Evolutionary conservation across 768 basidiomycete species (phyloP).

Genomic region (Mycena crocata): DNA sequence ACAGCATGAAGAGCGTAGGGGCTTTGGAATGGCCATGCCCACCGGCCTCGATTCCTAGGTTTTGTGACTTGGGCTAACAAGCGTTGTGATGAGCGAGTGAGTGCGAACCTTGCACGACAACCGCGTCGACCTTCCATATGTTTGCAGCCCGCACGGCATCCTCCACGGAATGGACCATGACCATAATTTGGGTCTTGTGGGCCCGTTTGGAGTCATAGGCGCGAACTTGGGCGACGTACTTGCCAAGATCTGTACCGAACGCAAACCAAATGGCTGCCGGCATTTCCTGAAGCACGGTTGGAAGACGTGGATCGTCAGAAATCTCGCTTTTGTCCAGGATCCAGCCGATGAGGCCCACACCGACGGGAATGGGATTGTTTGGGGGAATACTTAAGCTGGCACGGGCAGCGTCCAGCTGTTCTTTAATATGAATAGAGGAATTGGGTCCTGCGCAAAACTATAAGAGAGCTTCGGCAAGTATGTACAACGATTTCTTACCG

Average conservation of each 20-base stretch:
- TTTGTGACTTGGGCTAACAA: too few relatives aligned
- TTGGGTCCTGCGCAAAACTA: constrained; percentile 49
- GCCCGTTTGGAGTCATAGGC: constrained; percentile 48
- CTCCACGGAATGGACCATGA: constrained; percentile 56
- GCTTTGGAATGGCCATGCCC: constrained; percentile 50
- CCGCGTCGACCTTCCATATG: constrained; percentile 50
- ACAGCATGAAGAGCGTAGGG: not conserved
- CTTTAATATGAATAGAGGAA: constrained; percentile 46
- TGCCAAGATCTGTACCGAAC: constrained; percentile 55
- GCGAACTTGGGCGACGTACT: constrained; percentile 59
- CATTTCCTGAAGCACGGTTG: constrained; percentile 56
- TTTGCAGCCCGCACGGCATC: constrained; percentile 56
- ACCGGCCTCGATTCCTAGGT: constrained; percentile 60
- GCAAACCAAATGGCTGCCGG: constrained; percentile 68
- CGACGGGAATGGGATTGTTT: constrained; percentile 58
- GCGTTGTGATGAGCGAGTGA: not conserved
- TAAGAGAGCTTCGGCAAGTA: not conserved
- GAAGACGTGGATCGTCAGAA: constrained; percentile 50
- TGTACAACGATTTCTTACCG: constrained; percentile 46
- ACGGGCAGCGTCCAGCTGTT: constrained; percentile 54
- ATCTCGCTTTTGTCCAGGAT: constrained; percentile 57
- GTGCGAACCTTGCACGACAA: constrained; percentile 64
- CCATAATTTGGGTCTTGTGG: constrained; percentile 46
- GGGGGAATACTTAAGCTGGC: constrained; percentile 42
- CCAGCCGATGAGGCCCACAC: constrained; percentile 70